These are phyloP conservation scores for Setaria viridis DNA, from an alignment of 202 grass and related monocot genomes.

Conservation along the genomic window DNA sequence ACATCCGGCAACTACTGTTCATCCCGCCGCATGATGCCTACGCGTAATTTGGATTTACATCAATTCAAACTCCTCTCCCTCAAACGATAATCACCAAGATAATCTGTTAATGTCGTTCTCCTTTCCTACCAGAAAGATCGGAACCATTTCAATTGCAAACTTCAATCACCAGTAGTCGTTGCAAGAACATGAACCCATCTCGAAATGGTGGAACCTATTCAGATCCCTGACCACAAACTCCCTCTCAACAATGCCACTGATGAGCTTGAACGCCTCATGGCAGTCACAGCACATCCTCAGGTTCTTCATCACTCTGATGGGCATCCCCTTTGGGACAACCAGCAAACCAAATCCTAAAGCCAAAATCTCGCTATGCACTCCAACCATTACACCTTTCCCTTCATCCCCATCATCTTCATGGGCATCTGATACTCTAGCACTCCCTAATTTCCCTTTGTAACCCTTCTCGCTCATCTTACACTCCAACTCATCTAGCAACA, in stretches of 20 bases:
- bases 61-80: no score
- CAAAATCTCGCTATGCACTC: conserved; percentile 73
- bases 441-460: conserved; percentile 51
- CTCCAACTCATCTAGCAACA: conserved; percentile 65
- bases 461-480: conserved; percentile 69
- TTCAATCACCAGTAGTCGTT: conserved; percentile 69
- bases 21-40: no score
- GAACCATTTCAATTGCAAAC: background rate
- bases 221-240: conserved; percentile 79
- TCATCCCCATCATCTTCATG: conserved; percentile 52
- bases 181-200: conserved; percentile 71
- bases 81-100: background rate
- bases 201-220: conserved; percentile 81
- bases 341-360: conserved; percentile 71
- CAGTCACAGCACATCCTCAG: conserved; percentile 85
- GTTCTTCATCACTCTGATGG: conserved; percentile 86
- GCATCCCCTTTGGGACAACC: conserved; percentile 53
- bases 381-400: conserved; percentile 56
- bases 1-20: no score
- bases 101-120: background rate
- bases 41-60: no score
- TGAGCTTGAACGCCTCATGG: conserved; percentile 73
- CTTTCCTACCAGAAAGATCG: background rate
- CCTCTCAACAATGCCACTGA: conserved; percentile 63
- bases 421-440: conserved; percentile 51